Evolutionary conservation across 1,284 basidiomycete species (phyloP).

Genomic region (Pseudozyma sp.): DNA sequence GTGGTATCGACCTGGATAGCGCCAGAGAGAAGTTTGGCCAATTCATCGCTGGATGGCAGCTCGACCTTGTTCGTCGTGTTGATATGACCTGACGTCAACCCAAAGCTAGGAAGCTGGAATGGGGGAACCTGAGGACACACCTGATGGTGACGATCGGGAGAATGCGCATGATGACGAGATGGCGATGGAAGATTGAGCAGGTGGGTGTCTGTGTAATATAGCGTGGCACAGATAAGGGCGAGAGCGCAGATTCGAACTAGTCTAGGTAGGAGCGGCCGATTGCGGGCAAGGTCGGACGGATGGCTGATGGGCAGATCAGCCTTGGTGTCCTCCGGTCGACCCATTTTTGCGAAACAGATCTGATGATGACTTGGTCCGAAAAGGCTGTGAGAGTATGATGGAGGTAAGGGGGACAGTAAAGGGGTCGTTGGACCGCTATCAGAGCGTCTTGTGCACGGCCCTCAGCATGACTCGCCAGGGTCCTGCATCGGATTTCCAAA

Average conservation of each 20-base stretch:
- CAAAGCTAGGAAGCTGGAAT: conserved; percentile 16
- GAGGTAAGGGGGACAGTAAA: background rate
- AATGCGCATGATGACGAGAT: background rate
- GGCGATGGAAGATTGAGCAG: background rate
- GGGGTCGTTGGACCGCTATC: background rate
- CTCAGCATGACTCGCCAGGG: conserved; percentile 1
- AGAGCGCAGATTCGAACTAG: conserved; percentile 6
- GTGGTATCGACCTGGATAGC: conserved; percentile 55
- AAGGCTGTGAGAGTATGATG: background rate
- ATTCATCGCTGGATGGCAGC: conserved; percentile 22
- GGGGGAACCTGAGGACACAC: conserved; percentile 38
- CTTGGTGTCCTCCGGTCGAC: conserved; percentile 6
- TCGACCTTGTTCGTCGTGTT: conserved; percentile 5
- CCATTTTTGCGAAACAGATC: conserved; percentile 5
- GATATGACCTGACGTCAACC: background rate
- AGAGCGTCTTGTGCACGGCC: conserved; percentile 6
- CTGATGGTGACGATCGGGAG: conserved; percentile 1
- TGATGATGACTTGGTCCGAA: background rate
- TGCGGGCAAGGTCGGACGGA: background rate
- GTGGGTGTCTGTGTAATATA: conserved; percentile 1
- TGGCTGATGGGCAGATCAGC: conserved; percentile 12
- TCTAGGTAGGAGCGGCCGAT: background rate
- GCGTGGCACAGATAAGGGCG: conserved; percentile 6
- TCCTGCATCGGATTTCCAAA: conserved; percentile 2
- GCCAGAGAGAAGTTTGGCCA: conserved; percentile 42